These are phyloP conservation scores for Phytophthora tubulina DNA, from an alignment of 352 stramenopile species.

Conservation along the genomic window DNA sequence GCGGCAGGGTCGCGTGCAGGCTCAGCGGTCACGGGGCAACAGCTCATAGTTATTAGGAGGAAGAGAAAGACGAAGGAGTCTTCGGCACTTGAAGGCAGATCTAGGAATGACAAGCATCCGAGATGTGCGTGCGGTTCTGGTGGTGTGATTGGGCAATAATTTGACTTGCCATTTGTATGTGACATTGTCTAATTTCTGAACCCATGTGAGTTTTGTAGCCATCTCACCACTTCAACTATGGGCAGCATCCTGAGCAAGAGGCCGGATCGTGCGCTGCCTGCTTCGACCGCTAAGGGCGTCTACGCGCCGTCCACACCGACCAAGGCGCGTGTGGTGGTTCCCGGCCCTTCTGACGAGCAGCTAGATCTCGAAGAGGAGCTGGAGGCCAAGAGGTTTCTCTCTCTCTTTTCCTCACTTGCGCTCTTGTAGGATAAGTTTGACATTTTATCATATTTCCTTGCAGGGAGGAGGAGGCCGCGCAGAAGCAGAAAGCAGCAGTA, in stretches of 20 bases:
- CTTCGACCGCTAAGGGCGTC: slow-evolving; percentile 23
- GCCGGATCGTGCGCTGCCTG: background rate
- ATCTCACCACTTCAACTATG: slow-evolving; percentile 46
- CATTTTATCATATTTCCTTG: background rate
- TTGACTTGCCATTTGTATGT: slow-evolving; percentile 28
- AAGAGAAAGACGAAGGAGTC: background rate
- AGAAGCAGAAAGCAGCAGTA: slow-evolving; percentile 65
- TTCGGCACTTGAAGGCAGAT: slow-evolving; percentile 18
- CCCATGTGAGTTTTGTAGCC: slow-evolving; percentile 10
- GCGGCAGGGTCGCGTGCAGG: slow-evolving; percentile 54
- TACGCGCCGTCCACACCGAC: slow-evolving; percentile 31
- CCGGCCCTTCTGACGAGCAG: slow-evolving; percentile 49
- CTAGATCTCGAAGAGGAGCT: slow-evolving; percentile 70
- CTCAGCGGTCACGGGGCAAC: slow-evolving; percentile 78
- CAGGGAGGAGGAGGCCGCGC: slow-evolving; percentile 57
- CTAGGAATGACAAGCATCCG: slow-evolving; percentile 24
- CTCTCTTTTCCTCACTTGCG: background rate
- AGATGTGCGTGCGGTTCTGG: slow-evolving; percentile 8
- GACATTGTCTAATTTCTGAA: slow-evolving; percentile 26
- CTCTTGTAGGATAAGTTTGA: slow-evolving; percentile 5
- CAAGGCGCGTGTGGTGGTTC: slow-evolving; percentile 29
- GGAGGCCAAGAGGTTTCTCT: slow-evolving; percentile 53
- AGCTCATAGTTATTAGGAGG: slow-evolving; percentile 62
- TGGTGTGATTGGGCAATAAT: slow-evolving; percentile 24
- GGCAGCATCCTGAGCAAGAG: slow-evolving; percentile 55